Evolutionary conservation across 768 basidiomycete species (phyloP).

Genomic region (Russula ochroleuca): DNA sequence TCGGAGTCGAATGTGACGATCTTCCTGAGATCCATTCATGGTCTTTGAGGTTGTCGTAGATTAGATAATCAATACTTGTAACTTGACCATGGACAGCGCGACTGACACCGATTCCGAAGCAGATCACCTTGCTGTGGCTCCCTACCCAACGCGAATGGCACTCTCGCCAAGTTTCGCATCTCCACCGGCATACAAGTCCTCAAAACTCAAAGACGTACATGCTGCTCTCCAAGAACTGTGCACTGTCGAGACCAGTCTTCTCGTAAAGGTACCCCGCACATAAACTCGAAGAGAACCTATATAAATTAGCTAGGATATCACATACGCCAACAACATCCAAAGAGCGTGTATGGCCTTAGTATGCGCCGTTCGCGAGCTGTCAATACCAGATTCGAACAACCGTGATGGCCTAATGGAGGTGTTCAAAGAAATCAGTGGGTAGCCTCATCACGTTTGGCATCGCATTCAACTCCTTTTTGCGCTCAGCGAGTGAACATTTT

Average conservation of each 20-base stretch:
- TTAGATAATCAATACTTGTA: slow-evolving; percentile 24
- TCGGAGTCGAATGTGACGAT: slow-evolving; percentile 53
- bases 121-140: not conserved
- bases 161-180: slow-evolving; percentile 6
- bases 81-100: slow-evolving; percentile 39
- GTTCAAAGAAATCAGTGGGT: slow-evolving; percentile 18
- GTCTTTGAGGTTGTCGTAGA: slow-evolving; percentile 16
- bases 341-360: slow-evolving; percentile 7
- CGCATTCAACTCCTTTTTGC: not conserved
- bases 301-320: slow-evolving; percentile 13
- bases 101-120: slow-evolving; percentile 52
- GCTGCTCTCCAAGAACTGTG: slow-evolving; percentile 1
- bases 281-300: slow-evolving; percentile 20
- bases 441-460: not conserved
- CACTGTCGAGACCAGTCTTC: slow-evolving; percentile 4
- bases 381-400: not conserved
- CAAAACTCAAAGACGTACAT: not conserved
- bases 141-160: slow-evolving; percentile 18
- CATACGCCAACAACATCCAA: slow-evolving; percentile 14
- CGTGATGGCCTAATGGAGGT: slow-evolving; percentile 7
- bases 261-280: slow-evolving; percentile 11
- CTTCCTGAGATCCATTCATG: slow-evolving; percentile 43
- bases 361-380: slow-evolving; percentile 7
- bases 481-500: slow-evolving; percentile 11
- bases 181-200: not conserved